phyloP scores from a whole-genome alignment of 2,329 filamentous ascomycete species.

The Botrytis hyacinthi region DNA sequence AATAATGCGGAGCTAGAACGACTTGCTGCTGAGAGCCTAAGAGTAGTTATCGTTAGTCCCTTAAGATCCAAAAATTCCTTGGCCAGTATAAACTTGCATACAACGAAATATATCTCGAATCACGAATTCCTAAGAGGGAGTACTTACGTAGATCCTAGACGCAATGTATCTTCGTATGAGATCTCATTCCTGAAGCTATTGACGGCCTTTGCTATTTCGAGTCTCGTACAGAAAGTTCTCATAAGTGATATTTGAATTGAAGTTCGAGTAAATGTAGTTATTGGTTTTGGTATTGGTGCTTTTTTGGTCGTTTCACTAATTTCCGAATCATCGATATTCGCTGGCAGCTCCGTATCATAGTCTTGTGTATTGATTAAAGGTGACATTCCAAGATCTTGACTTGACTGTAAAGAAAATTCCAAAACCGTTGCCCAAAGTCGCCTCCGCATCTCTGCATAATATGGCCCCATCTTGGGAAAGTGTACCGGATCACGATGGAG shows the following conservation, averaged over 20 bases:
- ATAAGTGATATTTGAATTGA: constrained; percentile 50
- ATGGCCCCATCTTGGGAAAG: constrained; percentile 47
- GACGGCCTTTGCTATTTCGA: constrained; percentile 46
- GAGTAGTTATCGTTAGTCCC: neutral
- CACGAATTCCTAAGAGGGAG: constrained; percentile 30
- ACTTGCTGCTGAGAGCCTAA: neutral
- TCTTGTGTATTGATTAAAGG: constrained; percentile 48
- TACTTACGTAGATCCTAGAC: constrained; percentile 43
- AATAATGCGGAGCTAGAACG: constrained; percentile 14
- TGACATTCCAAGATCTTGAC: constrained; percentile 50
- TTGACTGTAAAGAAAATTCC: constrained; percentile 52
- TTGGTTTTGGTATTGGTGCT: constrained; percentile 28
- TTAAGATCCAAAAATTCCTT: neutral
- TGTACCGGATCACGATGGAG: constrained; percentile 55
- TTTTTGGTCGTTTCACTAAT: constrained; percentile 42
- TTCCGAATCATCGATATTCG: constrained; percentile 52
- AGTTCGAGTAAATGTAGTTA: constrained; percentile 45
- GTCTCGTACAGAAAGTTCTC: constrained; percentile 45
- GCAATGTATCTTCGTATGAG: constrained; percentile 49
- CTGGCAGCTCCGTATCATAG: constrained; percentile 50
- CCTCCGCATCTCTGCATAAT: constrained; percentile 52
- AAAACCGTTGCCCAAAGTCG: constrained; percentile 56
- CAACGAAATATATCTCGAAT: neutral
- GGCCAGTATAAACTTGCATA: neutral
- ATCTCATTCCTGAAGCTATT: constrained; percentile 47